Base-by-base conservation (phyloP, 2,329 filamentous ascomycete genomes). In the Thermoascus crustaceus region DNA sequence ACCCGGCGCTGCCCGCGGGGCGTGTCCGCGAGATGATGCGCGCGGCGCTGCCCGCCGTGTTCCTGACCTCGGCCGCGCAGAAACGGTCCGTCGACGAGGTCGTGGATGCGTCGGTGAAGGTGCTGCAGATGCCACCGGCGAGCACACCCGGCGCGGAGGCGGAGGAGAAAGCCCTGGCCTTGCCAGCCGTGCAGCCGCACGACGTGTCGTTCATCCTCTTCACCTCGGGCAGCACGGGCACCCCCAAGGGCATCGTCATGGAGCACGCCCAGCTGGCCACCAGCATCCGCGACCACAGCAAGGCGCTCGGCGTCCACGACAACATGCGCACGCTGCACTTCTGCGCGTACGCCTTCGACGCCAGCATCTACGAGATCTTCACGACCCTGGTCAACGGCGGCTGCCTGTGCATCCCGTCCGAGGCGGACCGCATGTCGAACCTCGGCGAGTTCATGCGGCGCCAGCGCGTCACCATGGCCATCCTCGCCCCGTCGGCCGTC, bases 401-500 rank as follows among this genome's bases (percentile, higher is more conserved):
- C 0, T 73, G 68, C 21, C 9, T 24, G 9, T 24, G 22, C 22
- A 60, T 76, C 0, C 71, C 73, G 0, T 61, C 65, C 1, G 50
- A 61, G 0, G 43, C 56, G 2, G 63, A 70, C 34, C 51, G 65
- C 16, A 41, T 62, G 1, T 54, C 60, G 25, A 61, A 71, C 32
- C 55, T 74, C 4, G 52, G 58, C 1, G 62, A 58, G 1, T 61
- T 59, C 1, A 68, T 75, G 26, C 58, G 61, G 4, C 44, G 59
- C 0, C 67, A 71, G 58, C 51, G 63, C 5, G 66, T 68, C 26
- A 70, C 63, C 20, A 67, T 63, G 64, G 68, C 63, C 1, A 69
- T 72, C 48, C 66, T 78, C 52, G 78, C 75, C 0, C 68, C 73
- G 1, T 60, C 71, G 0, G 61, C 78, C 9, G 73, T 73, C 0